Conservation (phyloP, 73 alveolate genomes). For the Paraurostyla sp. region DNA sequence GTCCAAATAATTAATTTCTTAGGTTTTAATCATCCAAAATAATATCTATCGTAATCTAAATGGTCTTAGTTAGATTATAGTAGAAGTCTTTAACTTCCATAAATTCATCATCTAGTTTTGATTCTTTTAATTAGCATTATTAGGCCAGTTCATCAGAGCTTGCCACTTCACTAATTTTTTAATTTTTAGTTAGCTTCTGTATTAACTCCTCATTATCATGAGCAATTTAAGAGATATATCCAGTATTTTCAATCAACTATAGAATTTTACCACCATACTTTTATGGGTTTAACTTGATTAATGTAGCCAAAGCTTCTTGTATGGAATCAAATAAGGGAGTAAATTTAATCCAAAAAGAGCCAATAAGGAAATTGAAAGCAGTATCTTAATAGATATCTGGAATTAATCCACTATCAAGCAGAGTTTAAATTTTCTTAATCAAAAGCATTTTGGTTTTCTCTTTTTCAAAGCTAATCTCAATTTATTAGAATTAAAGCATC, state of each 20-base stretch:
- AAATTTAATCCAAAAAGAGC: conserved; percentile 56
- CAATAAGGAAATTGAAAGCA: conserved; percentile 25
- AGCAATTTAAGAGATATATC: neutral
- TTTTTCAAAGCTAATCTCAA: conserved; percentile 41
- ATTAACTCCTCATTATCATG: conserved; percentile 1
- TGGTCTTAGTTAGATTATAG: conserved; percentile 24
- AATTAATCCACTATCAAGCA: conserved; percentile 5
- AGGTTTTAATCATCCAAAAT: neutral
- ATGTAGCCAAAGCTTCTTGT: conserved; percentile 30
- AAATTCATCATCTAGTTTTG: neutral
- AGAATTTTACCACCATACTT: neutral
- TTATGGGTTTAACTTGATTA: neutral
- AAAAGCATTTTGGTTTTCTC: conserved; percentile 47
- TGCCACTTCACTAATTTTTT: no score
- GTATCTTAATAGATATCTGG: neutral
- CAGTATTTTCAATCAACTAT: neutral
- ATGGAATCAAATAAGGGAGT: conserved; percentile 55
- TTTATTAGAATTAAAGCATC: conserved; percentile 7
- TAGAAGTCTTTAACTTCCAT: conserved; percentile 46
- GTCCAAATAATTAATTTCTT: neutral
- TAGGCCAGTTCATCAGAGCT: neutral
- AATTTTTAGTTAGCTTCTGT: no score
- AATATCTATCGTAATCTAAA: neutral
- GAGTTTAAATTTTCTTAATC: conserved; percentile 23
- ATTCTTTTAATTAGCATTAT: conserved; percentile 1